Conservation (phyloP, 2,329 filamentous ascomycete genomes). For the Colletotrichum chlorophyti region DNA sequence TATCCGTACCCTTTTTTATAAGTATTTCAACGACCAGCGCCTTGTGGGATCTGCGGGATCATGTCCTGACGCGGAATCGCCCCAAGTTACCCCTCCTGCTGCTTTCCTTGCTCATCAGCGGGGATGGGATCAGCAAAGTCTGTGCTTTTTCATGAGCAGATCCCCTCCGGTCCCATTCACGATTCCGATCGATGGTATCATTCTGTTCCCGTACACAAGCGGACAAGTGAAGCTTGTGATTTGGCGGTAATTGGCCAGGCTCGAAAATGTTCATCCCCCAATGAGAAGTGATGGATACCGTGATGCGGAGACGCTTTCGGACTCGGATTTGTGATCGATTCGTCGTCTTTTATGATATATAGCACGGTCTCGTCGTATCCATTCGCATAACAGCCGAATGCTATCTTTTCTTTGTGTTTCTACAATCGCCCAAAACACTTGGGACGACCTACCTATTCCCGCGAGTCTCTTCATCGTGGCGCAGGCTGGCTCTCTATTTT, state of each 20-base stretch:
- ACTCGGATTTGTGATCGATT: too few relatives aligned
- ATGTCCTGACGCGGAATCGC: constrained; percentile 2
- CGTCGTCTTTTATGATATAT: too few relatives aligned
- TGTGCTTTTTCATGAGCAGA: constrained; percentile 7
- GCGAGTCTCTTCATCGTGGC: constrained; percentile 3
- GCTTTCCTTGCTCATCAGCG: background rate
- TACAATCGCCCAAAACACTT: too few relatives aligned
- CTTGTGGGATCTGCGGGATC: constrained; percentile 6
- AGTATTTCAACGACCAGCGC: background rate
- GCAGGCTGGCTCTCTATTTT: background rate
- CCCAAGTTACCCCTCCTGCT: background rate
- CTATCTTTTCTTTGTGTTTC: too few relatives aligned
- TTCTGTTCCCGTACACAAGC: background rate
- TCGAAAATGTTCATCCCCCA: background rate
- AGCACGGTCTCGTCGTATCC: too few relatives aligned
- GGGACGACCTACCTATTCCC: too few relatives aligned
- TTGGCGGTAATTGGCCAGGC: too few relatives aligned
- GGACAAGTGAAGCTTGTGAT: background rate
- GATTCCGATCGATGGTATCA: background rate
- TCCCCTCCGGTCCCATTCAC: background rate
- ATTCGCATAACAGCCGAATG: too few relatives aligned
- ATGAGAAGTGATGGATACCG: constrained; percentile 7
- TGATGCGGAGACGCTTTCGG: too few relatives aligned
- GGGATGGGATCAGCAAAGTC: constrained; percentile 11
- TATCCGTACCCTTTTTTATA: too few relatives aligned